A percentile compares a stretch with the other conserved stretches of the same genome.
Conservation (phyloP, 805 yeast species). For the Yamadazyma laniorum region DNA sequence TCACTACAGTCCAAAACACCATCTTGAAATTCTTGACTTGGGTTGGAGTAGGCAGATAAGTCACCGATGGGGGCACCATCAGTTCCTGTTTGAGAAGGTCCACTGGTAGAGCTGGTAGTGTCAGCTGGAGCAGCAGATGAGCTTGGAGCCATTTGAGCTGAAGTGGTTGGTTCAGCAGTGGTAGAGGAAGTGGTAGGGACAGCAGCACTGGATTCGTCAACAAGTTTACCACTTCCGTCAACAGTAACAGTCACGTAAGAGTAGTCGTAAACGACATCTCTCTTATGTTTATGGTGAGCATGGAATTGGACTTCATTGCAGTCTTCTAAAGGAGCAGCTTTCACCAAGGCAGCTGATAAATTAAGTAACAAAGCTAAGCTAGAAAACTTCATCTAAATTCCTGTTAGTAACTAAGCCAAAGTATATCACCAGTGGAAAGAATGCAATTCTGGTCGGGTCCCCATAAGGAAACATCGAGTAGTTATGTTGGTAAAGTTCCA, state of each 20-base stretch:
- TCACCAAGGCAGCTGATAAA: slow-evolving; percentile 5
- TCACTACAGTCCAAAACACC: slow-evolving; percentile 67
- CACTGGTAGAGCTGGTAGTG: slow-evolving; percentile 16
- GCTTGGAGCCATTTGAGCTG: slow-evolving; percentile 13
- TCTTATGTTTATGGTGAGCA: slow-evolving; percentile 60
- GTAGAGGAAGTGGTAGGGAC: slow-evolving; percentile 15
- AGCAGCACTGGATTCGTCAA: slow-evolving; percentile 18
- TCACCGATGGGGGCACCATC: slow-evolving; percentile 44
- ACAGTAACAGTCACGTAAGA: slow-evolving; percentile 44
- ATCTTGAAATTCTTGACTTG: slow-evolving; percentile 58
- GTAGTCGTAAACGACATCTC: slow-evolving; percentile 51
- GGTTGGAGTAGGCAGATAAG: slow-evolving; percentile 46
- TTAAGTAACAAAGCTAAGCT: slow-evolving; percentile 10
- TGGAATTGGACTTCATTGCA: slow-evolving; percentile 33
- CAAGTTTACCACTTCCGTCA: slow-evolving; percentile 41
- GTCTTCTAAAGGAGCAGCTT: slow-evolving; percentile 16
- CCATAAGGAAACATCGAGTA: neutral
- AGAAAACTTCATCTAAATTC: slow-evolving; percentile 15
- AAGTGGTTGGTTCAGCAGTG: slow-evolving; percentile 17
- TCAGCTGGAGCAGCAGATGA: slow-evolving; percentile 13
- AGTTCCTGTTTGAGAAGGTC: slow-evolving; percentile 27
- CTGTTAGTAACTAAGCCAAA: too few relatives aligned
- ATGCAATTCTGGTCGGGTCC: neutral
- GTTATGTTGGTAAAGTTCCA: too few relatives aligned
- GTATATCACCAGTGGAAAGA: slow-evolving; percentile 7